Percentiles rank a stretch among this genome's conserved stretches.
phyloP scores from a whole-genome alignment of 306 rosid species.

The Castanopsis chinensis region DNA sequence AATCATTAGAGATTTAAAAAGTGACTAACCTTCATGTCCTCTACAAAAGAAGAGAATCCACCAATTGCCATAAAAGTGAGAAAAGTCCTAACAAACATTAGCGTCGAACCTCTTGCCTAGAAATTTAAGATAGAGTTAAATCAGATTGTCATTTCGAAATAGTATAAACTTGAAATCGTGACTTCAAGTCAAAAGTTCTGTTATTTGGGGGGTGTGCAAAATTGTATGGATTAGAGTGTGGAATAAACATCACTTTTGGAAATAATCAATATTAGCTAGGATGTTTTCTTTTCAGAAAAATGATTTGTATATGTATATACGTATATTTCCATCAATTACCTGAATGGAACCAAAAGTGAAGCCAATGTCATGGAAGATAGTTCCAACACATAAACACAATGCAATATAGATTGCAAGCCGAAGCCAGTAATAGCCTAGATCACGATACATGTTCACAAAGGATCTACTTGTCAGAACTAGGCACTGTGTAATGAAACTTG shows the following conservation, averaged over 20 bases:
- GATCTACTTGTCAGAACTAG: slow-evolving; percentile 43
- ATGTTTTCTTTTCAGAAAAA: not conserved
- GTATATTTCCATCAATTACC: slow-evolving; percentile 9
- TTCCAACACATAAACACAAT: slow-evolving; percentile 37
- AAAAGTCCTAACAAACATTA: slow-evolving; percentile 55
- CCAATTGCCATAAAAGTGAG: slow-evolving; percentile 66
- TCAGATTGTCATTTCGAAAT: no score
- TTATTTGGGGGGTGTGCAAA: no score
- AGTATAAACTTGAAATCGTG: no score
- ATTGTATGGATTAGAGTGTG: no score
- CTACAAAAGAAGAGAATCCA: slow-evolving; percentile 53
- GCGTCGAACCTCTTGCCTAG: slow-evolving; percentile 66
- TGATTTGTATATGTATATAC: not conserved
- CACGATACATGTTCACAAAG: slow-evolving; percentile 45
- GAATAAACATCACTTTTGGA: no score
- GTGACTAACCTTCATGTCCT: slow-evolving; percentile 36
- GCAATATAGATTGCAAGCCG: slow-evolving; percentile 44
- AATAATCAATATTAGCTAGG: not conserved
- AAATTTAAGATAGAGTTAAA: not conserved
- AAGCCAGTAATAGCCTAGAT: slow-evolving; percentile 54
- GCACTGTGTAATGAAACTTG: slow-evolving; percentile 37
- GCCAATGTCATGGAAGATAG: slow-evolving; percentile 37
- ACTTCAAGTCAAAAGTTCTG: no score
- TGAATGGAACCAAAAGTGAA: slow-evolving; percentile 34
- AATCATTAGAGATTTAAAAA: not conserved